Evolutionary conservation across 192 early-diverging fungal species (phyloP).

Genomic region (Gamsiella multidivaricata): DNA sequence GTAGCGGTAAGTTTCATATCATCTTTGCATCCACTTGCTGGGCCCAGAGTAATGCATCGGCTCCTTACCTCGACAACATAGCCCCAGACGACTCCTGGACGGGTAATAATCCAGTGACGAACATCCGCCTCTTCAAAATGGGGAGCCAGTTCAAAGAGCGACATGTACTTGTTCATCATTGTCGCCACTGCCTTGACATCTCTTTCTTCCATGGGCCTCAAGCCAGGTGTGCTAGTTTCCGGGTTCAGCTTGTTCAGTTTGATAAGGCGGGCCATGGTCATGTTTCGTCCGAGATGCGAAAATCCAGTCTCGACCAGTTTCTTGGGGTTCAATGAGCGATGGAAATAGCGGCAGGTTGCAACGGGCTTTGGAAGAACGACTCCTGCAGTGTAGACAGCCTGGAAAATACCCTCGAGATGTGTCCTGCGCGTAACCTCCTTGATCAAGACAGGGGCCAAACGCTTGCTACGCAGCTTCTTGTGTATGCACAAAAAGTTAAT

Average conservation of each 20-base stretch:
- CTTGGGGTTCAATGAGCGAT: slow-evolving; percentile 92
- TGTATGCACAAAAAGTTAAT: slow-evolving; percentile 99
- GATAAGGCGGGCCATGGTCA: slow-evolving; percentile 78
- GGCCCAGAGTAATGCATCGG: neutral
- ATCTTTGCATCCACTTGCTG: neutral
- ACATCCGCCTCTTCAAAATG: slow-evolving; percentile 89
- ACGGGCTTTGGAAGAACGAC: slow-evolving; percentile 91
- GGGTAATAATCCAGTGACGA: slow-evolving; percentile 90
- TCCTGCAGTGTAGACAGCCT: slow-evolving; percentile 98
- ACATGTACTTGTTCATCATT: slow-evolving; percentile 82
- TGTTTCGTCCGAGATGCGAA: slow-evolving; percentile 79
- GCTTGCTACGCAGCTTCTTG: slow-evolving; percentile 94
- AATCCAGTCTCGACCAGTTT: slow-evolving; percentile 96
- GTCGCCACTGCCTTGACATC: slow-evolving; percentile 81
- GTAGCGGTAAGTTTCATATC: neutral
- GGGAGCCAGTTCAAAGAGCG: slow-evolving; percentile 74
- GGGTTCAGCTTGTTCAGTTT: slow-evolving; percentile 77
- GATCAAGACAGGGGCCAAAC: slow-evolving; percentile 95
- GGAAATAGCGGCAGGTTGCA: slow-evolving; percentile 82
- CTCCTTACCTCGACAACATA: slow-evolving; percentile 87
- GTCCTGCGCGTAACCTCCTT: slow-evolving; percentile 96
- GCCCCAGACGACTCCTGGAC: slow-evolving; percentile 87
- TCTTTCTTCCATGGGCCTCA: slow-evolving; percentile 81
- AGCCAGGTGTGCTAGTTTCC: slow-evolving; percentile 70
- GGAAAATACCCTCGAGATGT: slow-evolving; percentile 93